Percentiles rank a stretch among this genome's conserved stretches.
phyloP scores from a whole-genome alignment of 2,329 filamentous ascomycete species.

The Pseudogymnoascus sp. region DNA sequence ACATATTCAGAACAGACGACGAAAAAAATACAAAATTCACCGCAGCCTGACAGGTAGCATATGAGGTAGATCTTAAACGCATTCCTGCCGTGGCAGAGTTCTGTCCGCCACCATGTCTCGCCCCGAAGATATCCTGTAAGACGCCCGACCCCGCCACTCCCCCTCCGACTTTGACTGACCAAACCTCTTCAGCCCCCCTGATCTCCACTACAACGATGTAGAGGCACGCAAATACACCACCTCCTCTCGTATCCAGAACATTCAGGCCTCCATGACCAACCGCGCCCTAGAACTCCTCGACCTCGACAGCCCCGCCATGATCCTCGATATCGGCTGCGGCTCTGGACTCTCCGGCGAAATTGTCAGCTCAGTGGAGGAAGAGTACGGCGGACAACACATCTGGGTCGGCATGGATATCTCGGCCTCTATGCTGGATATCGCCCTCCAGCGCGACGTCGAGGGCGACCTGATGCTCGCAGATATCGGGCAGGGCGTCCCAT shows the following conservation, averaged over 20 bases:
- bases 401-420: slow-evolving; percentile 98
- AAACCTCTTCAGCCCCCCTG: slow-evolving; percentile 61
- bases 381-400: slow-evolving; percentile 76
- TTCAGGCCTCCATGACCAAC: slow-evolving; percentile 90
- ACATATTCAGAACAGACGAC: neutral
- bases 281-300: slow-evolving; percentile 87
- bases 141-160: slow-evolving; percentile 16
- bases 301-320: slow-evolving; percentile 70
- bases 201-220: slow-evolving; percentile 94
- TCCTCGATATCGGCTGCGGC: slow-evolving; percentile 95
- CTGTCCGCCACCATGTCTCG: slow-evolving; percentile 69
- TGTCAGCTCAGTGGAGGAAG: slow-evolving; percentile 61
- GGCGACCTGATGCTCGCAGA: slow-evolving; percentile 92
- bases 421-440: slow-evolving; percentile 92
- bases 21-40: neutral
- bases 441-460: slow-evolving; percentile 83
- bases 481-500: slow-evolving; percentile 91
- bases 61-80: neutral
- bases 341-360: slow-evolving; percentile 93
- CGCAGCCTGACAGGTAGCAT: neutral
- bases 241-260: slow-evolving; percentile 87
- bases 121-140: slow-evolving; percentile 87
- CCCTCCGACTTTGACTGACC: slow-evolving; percentile 20
- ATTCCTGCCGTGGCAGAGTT: slow-evolving; percentile 20
- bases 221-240: slow-evolving; percentile 98